Base-by-base conservation (phyloP, 768 basidiomycete genomes). In the Porphyrellus cyaneotinctus region DNA sequence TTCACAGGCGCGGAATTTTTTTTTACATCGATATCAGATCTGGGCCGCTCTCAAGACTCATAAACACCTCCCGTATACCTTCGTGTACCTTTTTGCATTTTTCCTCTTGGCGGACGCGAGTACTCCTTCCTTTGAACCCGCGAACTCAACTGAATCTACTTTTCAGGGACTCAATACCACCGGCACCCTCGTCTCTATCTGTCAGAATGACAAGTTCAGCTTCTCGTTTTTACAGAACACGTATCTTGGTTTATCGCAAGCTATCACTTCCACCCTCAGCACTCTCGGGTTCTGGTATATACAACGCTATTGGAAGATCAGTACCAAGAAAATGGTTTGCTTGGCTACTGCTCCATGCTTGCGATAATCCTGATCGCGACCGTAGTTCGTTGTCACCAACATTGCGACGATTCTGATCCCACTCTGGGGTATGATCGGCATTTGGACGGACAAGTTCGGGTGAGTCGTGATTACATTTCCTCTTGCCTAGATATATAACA, bases 211-310 rank as follows among this genome's bases (percentile, higher is more conserved):
- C 65, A 84, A 86, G 68, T 90, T 91, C 69, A 69, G 68, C 10
- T 92, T 92, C 68, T 88, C 87, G 37, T 92, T 92, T 72, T 69
- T 91, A 52, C 76, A 90, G 60, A 88, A 82, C 57, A 91, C 88
- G 0, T 91, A 90, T 63, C 78, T 89, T 23, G 87, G 87, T 14
- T 72, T 91, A 6, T 71, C 83, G 1, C 89, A 91, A 58, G 88
- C 88, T 1, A 74, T 88, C 49, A 87, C 86, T 0, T 90, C 87
- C 1, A 91, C 82, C 3, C 64, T 76, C 50, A 83, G 85, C 56
- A 88, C 85, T 0, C 72, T 89, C 24, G 86, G 79, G 0, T 91
- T 88, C 65, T 92, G 89, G 88, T 87, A 90, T 61, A 82, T 91
- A 49, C 90, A 92, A 68, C 75, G 73, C 42, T 81, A 87, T 57